These are phyloP conservation scores for Ustilago vetiveriae DNA, from an alignment of 1,284 basidiomycete species.

Conservation along the genomic window DNA sequence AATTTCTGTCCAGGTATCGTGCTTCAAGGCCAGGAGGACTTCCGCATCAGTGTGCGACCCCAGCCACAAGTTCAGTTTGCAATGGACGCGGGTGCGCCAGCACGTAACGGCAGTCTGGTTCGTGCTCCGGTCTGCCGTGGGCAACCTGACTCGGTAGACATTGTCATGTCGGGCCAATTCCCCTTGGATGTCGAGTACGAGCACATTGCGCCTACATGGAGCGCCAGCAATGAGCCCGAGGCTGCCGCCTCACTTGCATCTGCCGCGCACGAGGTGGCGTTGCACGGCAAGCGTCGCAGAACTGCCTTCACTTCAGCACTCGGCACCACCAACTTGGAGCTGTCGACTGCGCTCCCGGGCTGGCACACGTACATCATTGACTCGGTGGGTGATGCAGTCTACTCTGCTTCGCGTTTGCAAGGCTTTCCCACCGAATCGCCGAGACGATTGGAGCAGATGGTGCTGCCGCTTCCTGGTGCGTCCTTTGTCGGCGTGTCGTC, in stretches of 20 bases:
- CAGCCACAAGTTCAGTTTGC: conserved; percentile 71
- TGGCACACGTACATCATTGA: conserved; percentile 87
- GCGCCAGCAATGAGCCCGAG: conserved; percentile 28
- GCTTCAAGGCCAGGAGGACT: conserved; percentile 73
- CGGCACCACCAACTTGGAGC: conserved; percentile 80
- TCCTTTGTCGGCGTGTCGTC: conserved; percentile 21
- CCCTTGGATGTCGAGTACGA: conserved; percentile 51
- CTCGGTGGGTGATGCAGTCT: conserved; percentile 86
- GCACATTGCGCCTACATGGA: conserved; percentile 36
- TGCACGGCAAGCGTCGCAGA: conserved; percentile 36
- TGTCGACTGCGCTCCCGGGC: conserved; percentile 81
- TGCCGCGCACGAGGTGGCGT: conserved; percentile 50
- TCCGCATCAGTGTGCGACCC: conserved; percentile 79
- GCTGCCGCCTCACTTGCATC: conserved; percentile 45
- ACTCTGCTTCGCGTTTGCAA: conserved; percentile 70
- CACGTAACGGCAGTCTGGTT: conserved; percentile 67
- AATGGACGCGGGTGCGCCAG: conserved; percentile 30
- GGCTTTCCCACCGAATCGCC: conserved; percentile 70
- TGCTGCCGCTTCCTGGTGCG: conserved; percentile 50
- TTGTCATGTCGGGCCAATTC: conserved; percentile 77
- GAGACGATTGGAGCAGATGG: conserved; percentile 55
- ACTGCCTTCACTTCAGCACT: conserved; percentile 84
- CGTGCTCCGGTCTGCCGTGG: conserved; percentile 83
- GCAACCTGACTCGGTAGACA: conserved; percentile 78
- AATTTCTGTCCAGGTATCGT: conserved; percentile 84